These are phyloP conservation scores for Solanum dulcamara DNA, from an alignment of 257 asterid species.

Conservation along the genomic window DNA sequence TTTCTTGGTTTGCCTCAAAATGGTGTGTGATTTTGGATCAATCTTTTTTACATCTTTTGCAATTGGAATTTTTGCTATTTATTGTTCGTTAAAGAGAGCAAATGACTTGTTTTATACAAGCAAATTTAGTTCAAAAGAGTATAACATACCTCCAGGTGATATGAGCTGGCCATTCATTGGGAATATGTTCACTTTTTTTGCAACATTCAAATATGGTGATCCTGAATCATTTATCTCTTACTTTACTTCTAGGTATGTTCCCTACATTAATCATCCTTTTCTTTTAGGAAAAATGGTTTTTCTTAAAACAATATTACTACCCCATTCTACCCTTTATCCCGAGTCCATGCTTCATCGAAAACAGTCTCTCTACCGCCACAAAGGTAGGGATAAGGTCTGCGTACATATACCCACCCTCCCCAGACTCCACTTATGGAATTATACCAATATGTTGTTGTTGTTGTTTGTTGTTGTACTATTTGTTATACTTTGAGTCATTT, in stretches of 20 bases:
- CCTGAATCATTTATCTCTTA: constrained; percentile 4
- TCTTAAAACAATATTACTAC: not conserved
- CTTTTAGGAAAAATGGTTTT: not conserved
- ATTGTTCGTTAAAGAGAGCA: not conserved
- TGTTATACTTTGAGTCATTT: not conserved
- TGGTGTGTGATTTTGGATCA: not conserved
- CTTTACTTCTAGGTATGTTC: constrained; percentile 1
- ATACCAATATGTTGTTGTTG: too few species aligned
- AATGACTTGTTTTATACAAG: not conserved
- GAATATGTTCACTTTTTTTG: constrained; percentile 1
- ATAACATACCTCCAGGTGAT: constrained; percentile 3
- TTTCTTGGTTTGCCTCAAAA: not conserved
- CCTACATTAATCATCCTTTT: not conserved
- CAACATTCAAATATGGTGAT: constrained; percentile 3
- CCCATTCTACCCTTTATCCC: not conserved
- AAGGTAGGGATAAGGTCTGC: not conserved
- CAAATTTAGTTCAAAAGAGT: not conserved
- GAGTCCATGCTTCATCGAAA: rapidly evolving
- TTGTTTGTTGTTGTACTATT: too few species aligned
- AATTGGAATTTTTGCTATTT: not conserved
- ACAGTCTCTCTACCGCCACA: rapidly evolving
- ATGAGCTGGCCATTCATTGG: constrained; percentile 9
- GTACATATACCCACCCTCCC: not conserved
- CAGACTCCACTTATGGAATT: too few species aligned
- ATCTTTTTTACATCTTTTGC: not conserved